Percentiles rank a stretch among this genome's conserved stretches.
These are phyloP conservation scores for Boletus coccyginus DNA, from an alignment of 768 basidiomycete genomes.

Conservation along the genomic window DNA sequence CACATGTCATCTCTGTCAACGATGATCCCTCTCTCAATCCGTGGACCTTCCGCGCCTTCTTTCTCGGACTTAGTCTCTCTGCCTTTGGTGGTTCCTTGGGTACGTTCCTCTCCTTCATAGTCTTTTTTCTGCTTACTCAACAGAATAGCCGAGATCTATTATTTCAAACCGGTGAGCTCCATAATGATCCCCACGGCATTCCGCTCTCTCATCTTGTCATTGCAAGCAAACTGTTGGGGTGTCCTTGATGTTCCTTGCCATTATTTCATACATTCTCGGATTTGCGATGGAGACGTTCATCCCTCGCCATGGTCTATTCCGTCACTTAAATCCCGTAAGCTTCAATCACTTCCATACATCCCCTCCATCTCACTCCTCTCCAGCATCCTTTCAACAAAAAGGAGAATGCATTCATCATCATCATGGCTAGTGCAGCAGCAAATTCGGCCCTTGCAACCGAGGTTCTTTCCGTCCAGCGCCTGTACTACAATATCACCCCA, in stretches of 20 bases:
- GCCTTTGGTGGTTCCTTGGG: conserved; percentile 50
- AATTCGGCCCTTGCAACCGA: conserved; percentile 54
- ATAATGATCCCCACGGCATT: not conserved
- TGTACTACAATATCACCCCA: conserved; percentile 53
- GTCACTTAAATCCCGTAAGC: conserved; percentile 48
- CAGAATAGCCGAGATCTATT: conserved; percentile 51
- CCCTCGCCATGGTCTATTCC: conserved; percentile 43
- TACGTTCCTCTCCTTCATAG: conserved; percentile 12
- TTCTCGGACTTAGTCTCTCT: conserved; percentile 55
- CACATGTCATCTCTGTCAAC: conserved; percentile 43
- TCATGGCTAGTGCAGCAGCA: conserved; percentile 55
- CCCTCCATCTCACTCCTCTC: not conserved
- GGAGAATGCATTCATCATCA: conserved; percentile 56
- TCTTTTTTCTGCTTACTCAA: not conserved
- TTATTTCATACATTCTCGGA: conserved; percentile 53
- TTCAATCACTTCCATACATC: not conserved
- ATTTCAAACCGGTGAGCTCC: conserved; percentile 50
- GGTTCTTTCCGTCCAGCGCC: conserved; percentile 50
- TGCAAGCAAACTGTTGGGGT: conserved; percentile 49
- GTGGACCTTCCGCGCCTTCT: conserved; percentile 44
- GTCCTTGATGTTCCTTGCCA: conserved; percentile 52
- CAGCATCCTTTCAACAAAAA: conserved; percentile 62
- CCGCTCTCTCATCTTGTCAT: conserved; percentile 2
- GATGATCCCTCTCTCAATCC: conserved; percentile 29
- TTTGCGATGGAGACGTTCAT: conserved; percentile 44